Base-by-base conservation (phyloP, 2,329 filamentous ascomycete genomes). In the Davidsoniella eucalypti region DNA sequence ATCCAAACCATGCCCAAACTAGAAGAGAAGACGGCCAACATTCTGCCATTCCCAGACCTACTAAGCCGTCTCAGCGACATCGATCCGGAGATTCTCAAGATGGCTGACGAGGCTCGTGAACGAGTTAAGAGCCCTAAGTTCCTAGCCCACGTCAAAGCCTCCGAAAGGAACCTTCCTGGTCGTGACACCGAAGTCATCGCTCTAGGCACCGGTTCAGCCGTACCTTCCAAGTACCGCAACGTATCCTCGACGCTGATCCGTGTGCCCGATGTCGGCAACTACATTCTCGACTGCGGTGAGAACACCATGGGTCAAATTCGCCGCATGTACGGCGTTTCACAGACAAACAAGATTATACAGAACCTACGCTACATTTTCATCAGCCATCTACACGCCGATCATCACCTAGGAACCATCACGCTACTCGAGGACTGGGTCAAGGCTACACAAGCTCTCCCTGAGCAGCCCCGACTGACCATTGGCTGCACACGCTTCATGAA, bases 321-420 rank as follows among this genome's bases (percentile, higher is more conserved):
- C 52, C 82, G 92, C 47, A 70, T 84, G 0, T 90, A 84, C 58
- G 71, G 74, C 5, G 67, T 71, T 0, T 70, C 78, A 4, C 74
- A 85, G 55, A 68, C 90, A 3, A 69, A 69, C 25, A 70, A 80
- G n/a, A 71, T 94, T 10, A 68, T 98, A n/a, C 73, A 70, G 53
- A 80, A 93, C 55, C 70, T 98, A 41, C 82, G 80, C 49, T 76
- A 79, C 57, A 81, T 98, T 55, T 94, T 87, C 78, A 92, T 98
- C 65, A 94, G 86, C 63, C 92, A 98, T 66, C 70, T 94, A 55
- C 92, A 98, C 64, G 92, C 92, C 4, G 92, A 98, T 65, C 92
- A 98, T 65, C 92, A 96, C 61, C 74, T 98, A 17, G 92, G 92
- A 25, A 84, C 80, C 1, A 72, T 77, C n/a, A 76, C 80, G 5